Conservation (phyloP, 768 basidiomycete species). For the Collybiopsis luxurians region DNA sequence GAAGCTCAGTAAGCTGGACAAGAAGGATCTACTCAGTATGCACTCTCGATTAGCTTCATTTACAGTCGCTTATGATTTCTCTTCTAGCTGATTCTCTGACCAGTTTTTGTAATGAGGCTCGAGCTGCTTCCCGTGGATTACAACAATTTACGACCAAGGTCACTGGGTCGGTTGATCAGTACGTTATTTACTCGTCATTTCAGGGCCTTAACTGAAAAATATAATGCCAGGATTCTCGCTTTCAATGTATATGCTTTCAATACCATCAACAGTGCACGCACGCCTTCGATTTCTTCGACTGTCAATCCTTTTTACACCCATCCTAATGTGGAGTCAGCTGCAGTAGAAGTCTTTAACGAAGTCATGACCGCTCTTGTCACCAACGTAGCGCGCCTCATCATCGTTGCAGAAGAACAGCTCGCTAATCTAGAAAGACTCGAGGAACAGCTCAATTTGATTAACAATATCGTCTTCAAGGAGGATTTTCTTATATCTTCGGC, state of each 20-base stretch:
- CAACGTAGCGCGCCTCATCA: conserved; percentile 34
- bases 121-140: conserved; percentile 37
- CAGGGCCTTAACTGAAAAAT: not conserved
- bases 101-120: conserved; percentile 39
- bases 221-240: conserved; percentile 37
- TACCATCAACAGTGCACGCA: conserved; percentile 24
- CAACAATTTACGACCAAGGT: conserved; percentile 42
- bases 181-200: conserved; percentile 12
- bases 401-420: conserved; percentile 39
- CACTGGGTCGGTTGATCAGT: conserved; percentile 48
- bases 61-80: not conserved
- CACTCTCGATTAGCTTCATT: not conserved
- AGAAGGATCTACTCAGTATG: not conserved
- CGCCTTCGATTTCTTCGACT: conserved; percentile 22
- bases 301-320: conserved; percentile 15
- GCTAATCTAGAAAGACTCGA: conserved; percentile 42
- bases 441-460: conserved; percentile 32
- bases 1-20: conserved; percentile 12
- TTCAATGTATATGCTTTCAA: conserved; percentile 46
- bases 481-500: conserved; percentile 25
- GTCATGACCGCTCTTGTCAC: conserved; percentile 40
- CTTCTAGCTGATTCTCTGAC: conserved; percentile 28
- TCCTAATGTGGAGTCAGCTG: conserved; percentile 28
- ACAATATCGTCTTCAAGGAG: conserved; percentile 40
- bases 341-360: conserved; percentile 32